These are phyloP conservation scores for Pseudogymnoascus sp. DNA, from an alignment of 2,329 filamentous ascomycete genomes.

Conservation along the genomic window DNA sequence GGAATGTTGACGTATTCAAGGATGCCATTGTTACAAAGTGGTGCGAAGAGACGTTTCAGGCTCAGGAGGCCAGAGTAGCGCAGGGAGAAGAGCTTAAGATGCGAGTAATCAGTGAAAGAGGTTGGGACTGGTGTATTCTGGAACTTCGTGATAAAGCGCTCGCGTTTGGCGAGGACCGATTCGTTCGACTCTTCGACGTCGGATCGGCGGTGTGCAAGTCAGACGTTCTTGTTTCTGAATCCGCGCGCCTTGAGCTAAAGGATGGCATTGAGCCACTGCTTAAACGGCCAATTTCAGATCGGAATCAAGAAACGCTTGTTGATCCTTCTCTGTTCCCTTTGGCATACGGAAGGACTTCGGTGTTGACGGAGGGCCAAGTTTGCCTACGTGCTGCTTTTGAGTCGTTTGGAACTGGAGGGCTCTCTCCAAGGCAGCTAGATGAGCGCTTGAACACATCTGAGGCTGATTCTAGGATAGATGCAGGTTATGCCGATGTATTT, in stretches of 20 bases:
- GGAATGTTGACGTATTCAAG: constrained; percentile 11
- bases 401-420: background rate
- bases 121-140: constrained; percentile 14
- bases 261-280: no score
- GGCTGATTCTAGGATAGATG: background rate
- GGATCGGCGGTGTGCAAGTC: constrained; percentile 28
- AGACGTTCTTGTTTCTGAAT: no score
- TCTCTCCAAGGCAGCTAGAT: background rate
- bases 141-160: constrained; percentile 15
- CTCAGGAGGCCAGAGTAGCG: background rate
- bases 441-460: background rate
- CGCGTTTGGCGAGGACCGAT: background rate
- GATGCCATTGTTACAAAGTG: constrained; percentile 18
- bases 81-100: background rate
- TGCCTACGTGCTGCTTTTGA: background rate
- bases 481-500: background rate
- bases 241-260: no score
- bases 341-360: constrained; percentile 41
- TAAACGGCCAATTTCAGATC: no score
- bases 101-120: constrained; percentile 11
- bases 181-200: constrained; percentile 13
- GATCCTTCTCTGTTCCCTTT: constrained; percentile 57
- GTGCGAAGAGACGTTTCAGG: constrained; percentile 16
- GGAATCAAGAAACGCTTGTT: constrained; percentile 43
- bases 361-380: constrained; percentile 26